Evolutionary conservation across 306 rosid genomes (phyloP).

Genomic region (Ochetophila trinervis): DNA sequence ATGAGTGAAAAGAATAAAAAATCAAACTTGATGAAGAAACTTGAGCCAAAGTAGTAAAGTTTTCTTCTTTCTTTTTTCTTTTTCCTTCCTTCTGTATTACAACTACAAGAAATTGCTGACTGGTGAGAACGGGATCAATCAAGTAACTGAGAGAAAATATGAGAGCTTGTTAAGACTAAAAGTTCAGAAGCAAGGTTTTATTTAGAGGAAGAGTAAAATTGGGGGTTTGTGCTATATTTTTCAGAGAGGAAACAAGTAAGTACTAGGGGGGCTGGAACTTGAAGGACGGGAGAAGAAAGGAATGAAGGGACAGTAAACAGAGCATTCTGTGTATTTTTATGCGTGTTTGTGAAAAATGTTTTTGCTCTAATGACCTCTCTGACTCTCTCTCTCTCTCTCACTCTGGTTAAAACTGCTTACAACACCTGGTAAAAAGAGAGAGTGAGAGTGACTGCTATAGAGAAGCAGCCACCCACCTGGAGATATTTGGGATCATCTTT

Average conservation of each 20-base stretch:
- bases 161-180: neutral
- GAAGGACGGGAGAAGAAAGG: constrained; percentile 40
- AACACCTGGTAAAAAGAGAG: constrained; percentile 18
- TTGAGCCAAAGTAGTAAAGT: neutral
- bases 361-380: neutral
- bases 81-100: no score
- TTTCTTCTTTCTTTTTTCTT: neutral
- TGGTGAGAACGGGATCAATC: neutral
- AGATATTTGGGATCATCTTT: constrained; percentile 9
- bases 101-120: neutral
- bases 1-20: neutral
- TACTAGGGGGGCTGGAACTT: constrained; percentile 29
- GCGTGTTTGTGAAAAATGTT: neutral
- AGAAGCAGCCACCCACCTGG: constrained; percentile 21
- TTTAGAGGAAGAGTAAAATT: constrained; percentile 2
- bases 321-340: constrained; percentile 30
- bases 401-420: constrained; percentile 23
- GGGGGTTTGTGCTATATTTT: constrained; percentile 16
- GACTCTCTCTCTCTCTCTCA: neutral
- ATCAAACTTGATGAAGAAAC: neutral
- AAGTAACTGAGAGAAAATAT: neutral
- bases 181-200: neutral
- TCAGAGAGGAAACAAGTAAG: constrained; percentile 4
- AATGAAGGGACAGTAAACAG: constrained; percentile 39
- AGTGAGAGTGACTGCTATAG: constrained; percentile 34